phyloP scores from a whole-genome alignment of 2,329 filamentous ascomycete species.

The Epicoccum sorghinum region DNA sequence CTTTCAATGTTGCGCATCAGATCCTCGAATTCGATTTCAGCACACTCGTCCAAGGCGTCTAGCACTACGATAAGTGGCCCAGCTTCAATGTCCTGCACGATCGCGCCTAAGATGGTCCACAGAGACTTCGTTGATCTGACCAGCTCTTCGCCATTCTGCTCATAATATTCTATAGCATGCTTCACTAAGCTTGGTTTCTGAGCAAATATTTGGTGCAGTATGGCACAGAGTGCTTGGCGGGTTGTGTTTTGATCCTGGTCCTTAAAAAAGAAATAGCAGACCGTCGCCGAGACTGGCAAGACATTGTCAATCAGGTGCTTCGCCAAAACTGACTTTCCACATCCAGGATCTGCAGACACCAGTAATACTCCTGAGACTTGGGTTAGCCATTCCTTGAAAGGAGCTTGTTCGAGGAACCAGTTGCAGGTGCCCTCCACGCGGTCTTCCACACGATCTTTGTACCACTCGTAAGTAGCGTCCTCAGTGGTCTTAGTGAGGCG shows the following conservation, averaged over 20 bases:
- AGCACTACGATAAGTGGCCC: constrained; percentile 25
- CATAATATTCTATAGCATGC: too few relatives aligned
- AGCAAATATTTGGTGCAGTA: too few relatives aligned
- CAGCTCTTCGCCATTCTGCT: too few relatives aligned
- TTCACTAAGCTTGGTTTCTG: too few relatives aligned
- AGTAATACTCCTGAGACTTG: constrained; percentile 26
- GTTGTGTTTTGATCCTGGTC: constrained; percentile 27
- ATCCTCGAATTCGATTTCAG: constrained; percentile 21
- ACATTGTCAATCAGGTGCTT: constrained; percentile 27
- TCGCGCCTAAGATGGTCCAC: constrained; percentile 20
- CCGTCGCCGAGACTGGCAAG: constrained; percentile 19
- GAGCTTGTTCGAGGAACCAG: constrained; percentile 24
- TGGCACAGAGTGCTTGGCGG: constrained; percentile 27
- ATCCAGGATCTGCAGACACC: constrained; percentile 30
- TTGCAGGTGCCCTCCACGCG: constrained; percentile 27
- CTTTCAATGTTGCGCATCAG: constrained; percentile 21
- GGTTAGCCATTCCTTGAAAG: constrained; percentile 25
- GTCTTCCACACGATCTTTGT: constrained; percentile 27
- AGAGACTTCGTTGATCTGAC: constrained; percentile 26
- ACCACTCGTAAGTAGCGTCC: constrained; percentile 29
- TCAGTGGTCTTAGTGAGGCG: constrained; percentile 23
- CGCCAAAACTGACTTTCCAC: constrained; percentile 29
- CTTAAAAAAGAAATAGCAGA: constrained; percentile 34
- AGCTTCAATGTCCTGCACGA: constrained; percentile 17
- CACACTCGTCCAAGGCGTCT: constrained; percentile 28